These are phyloP conservation scores for Solanum pennellii DNA, from an alignment of 257 asterid species.

Conservation along the genomic window DNA sequence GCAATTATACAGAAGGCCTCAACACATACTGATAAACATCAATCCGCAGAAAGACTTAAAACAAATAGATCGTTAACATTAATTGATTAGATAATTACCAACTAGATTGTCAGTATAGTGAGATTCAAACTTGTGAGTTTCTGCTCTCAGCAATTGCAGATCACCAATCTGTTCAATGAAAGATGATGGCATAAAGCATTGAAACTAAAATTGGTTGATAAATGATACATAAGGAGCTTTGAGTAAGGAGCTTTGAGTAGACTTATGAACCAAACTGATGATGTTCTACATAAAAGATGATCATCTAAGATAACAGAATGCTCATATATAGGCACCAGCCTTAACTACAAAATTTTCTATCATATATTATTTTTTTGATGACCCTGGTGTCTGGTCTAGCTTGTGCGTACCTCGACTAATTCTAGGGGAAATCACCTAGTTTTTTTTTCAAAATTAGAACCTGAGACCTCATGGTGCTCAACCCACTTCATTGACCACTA, in stretches of 20 bases:
- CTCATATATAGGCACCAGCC: not conserved
- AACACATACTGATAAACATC: not conserved
- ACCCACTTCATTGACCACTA: not conserved
- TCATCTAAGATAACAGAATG: not conserved
- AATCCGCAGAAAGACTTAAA: not conserved
- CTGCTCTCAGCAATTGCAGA: constrained; percentile 54
- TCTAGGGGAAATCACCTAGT: not conserved
- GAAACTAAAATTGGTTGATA: not conserved
- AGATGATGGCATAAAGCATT: not conserved
- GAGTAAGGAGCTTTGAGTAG: not conserved
- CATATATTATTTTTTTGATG: not conserved
- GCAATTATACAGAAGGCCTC: constrained; percentile 12
- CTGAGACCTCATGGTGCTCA: not conserved
- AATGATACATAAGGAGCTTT: not conserved
- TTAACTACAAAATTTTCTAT: not conserved
- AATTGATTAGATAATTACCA: constrained; percentile 32
- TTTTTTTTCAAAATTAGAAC: not conserved
- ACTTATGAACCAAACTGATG: not conserved
- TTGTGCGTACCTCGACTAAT: not conserved
- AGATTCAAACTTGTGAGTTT: constrained; percentile 89
- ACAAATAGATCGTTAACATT: not conserved
- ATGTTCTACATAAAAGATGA: not conserved
- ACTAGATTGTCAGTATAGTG: constrained; percentile 77
- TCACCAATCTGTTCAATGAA: constrained; percentile 65
- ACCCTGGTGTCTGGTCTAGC: not conserved